Conservation (phyloP, 2,329 filamentous ascomycete species). For the Verticillium klebahnii region DNA sequence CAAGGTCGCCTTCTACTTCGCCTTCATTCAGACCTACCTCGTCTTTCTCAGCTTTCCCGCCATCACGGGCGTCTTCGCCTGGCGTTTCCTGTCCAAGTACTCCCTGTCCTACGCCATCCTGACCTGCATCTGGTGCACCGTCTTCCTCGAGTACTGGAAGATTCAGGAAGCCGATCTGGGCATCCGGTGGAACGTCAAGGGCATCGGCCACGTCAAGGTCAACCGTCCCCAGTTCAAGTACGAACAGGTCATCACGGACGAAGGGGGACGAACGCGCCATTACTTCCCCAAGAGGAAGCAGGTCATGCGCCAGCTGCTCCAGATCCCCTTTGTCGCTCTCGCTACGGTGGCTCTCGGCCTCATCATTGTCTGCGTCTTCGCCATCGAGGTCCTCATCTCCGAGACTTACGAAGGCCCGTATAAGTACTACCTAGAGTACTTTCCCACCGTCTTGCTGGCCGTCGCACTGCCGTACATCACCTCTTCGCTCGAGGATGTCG, state of each 20-base stretch:
- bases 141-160: slow-evolving; percentile 79
- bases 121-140: slow-evolving; percentile 64
- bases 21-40: slow-evolving; percentile 76
- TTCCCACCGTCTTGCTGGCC: slow-evolving; percentile 68
- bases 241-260: slow-evolving; percentile 57
- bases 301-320: slow-evolving; percentile 59
- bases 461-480: slow-evolving; percentile 62
- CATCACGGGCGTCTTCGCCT: slow-evolving; percentile 61
- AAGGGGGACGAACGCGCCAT: slow-evolving; percentile 56
- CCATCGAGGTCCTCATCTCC: slow-evolving; percentile 69
- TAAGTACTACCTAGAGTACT: slow-evolving; percentile 62
- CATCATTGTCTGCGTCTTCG: slow-evolving; percentile 66
- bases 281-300: slow-evolving; percentile 63
- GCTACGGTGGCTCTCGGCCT: slow-evolving; percentile 56
- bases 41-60: slow-evolving; percentile 67
- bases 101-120: slow-evolving; percentile 64
- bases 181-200: slow-evolving; percentile 68
- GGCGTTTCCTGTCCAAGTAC: slow-evolving; percentile 65
- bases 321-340: slow-evolving; percentile 63
- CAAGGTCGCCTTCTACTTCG: slow-evolving; percentile 75
- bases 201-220: slow-evolving; percentile 61
- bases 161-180: slow-evolving; percentile 67
- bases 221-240: slow-evolving; percentile 61
- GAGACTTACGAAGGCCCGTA: slow-evolving; percentile 69
- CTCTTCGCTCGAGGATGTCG: slow-evolving; percentile 57